A percentile compares a stretch with the other conserved stretches of the same genome.
These are phyloP conservation scores for Fusarium verrucosum DNA, from an alignment of 2,329 filamentous ascomycete genomes.

Conservation along the genomic window DNA sequence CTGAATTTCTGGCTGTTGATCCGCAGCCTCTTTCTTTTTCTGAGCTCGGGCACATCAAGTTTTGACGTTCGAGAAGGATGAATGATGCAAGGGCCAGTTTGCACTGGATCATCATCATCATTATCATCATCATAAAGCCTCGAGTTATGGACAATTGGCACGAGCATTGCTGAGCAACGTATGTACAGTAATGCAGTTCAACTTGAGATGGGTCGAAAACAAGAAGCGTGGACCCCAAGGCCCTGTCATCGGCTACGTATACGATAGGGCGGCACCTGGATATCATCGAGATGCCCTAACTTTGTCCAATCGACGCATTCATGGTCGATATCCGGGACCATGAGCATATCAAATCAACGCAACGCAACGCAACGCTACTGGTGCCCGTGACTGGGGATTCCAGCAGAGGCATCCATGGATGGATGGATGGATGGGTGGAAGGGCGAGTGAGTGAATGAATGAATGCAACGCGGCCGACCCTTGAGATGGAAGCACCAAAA, in stretches of 20 bases:
- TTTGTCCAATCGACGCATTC: slow-evolving; percentile 37
- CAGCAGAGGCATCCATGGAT: slow-evolving; percentile 6
- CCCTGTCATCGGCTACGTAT: slow-evolving; percentile 37
- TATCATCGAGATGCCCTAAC: slow-evolving; percentile 39
- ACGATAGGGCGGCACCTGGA: slow-evolving; percentile 38
- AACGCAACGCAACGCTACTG: slow-evolving; percentile 27
- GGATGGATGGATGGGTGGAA: background rate
- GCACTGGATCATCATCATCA: background rate
- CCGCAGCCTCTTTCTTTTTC: slow-evolving; percentile 14
- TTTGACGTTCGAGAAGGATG: slow-evolving; percentile 22
- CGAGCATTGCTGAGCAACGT: slow-evolving; percentile 22
- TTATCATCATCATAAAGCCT: background rate
- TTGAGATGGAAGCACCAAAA: background rate
- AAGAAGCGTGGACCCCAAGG: slow-evolving; percentile 32
- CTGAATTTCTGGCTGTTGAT: slow-evolving; percentile 20
- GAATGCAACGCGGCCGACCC: background rate
- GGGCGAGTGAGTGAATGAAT: background rate
- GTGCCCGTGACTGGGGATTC: slow-evolving; percentile 22
- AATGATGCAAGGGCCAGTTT: slow-evolving; percentile 21
- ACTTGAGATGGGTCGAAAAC: slow-evolving; percentile 30
- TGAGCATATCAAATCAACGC: slow-evolving; percentile 31
- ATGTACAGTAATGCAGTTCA: slow-evolving; percentile 17
- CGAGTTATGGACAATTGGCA: slow-evolving; percentile 17
- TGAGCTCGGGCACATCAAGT: slow-evolving; percentile 7
- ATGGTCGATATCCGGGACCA: slow-evolving; percentile 32